Evolutionary conservation across 169 alveolate species (phyloP).

Genomic region (Neospora caninum): DNA sequence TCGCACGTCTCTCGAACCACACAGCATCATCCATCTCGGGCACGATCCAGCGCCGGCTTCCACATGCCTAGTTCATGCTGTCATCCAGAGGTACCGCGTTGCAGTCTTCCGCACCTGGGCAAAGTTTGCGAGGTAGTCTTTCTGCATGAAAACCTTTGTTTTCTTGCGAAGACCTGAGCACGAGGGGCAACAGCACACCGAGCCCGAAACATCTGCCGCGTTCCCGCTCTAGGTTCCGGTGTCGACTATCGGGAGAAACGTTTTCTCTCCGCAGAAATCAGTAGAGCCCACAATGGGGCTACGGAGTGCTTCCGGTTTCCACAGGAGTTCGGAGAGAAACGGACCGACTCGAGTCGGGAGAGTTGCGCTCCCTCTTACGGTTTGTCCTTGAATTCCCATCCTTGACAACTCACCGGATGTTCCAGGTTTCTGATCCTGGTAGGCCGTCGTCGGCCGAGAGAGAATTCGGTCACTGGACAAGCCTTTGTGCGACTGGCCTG

Average conservation of each 20-base stretch:
- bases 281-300: no score
- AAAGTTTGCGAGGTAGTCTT: conserved; percentile 69
- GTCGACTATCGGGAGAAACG: no score
- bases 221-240: no score
- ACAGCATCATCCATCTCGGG: neutral
- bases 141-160: conserved; percentile 68
- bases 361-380: no score
- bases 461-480: conserved; percentile 29
- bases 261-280: no score
- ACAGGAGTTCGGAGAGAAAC: no score
- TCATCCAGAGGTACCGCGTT: no score
- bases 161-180: conserved; percentile 71
- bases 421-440: conserved; percentile 72
- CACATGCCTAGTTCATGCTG: neutral
- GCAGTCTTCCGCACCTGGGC: no score
- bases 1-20: neutral
- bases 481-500: conserved; percentile 28
- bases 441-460: conserved; percentile 66
- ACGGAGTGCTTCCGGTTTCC: no score
- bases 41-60: neutral
- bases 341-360: no score
- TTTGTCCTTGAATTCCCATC: no score
- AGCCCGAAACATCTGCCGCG: neutral
- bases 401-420: conserved; percentile 57
- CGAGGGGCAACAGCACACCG: neutral